These are phyloP conservation scores for Pestalotiopsis sp. DNA, from an alignment of 2,329 filamentous ascomycete genomes.

Conservation along the genomic window DNA sequence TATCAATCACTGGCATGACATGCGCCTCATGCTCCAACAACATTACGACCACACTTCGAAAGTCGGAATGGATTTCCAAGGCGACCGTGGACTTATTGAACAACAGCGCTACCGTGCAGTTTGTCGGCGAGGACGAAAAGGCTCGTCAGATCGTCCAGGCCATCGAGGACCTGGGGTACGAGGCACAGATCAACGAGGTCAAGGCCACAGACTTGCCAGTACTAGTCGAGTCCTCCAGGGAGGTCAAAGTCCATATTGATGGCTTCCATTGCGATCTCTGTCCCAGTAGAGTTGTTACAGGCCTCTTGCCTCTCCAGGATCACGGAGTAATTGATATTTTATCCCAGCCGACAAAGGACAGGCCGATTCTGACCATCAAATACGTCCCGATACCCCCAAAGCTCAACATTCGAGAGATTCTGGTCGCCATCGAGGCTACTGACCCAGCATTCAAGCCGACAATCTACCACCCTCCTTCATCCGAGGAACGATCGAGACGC, in stretches of 20 bases:
- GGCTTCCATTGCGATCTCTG: conserved; percentile 79
- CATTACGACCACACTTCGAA: conserved; percentile 61
- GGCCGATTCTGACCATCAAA: conserved; percentile 69
- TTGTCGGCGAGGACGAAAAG: conserved; percentile 46
- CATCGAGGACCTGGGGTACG: conserved; percentile 68
- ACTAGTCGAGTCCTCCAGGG: conserved; percentile 40
- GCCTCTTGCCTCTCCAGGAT: conserved; percentile 55
- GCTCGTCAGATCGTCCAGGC: conserved; percentile 51
- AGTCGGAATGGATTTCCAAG: conserved; percentile 59
- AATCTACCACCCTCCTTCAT: conserved; percentile 77
- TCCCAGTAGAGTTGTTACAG: conserved; percentile 58
- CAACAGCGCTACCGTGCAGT: conserved; percentile 67
- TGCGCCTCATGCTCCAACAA: conserved; percentile 70
- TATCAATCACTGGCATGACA: conserved; percentile 73
- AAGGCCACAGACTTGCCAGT: conserved; percentile 36
- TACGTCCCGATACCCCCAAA: conserved; percentile 67
- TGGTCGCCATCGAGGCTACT: conserved; percentile 65
- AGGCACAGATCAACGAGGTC: conserved; percentile 59
- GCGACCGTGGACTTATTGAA: conserved; percentile 66
- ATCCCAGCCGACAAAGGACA: conserved; percentile 56
- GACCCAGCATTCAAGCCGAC: conserved; percentile 69
- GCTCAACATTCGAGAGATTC: conserved; percentile 77
- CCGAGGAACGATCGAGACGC: conserved; percentile 78
- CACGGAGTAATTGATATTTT: conserved; percentile 55
- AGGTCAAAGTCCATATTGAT: conserved; percentile 66